Conservation (phyloP, 805 yeast genomes). For the Wickerhamia fluorescens region DNA sequence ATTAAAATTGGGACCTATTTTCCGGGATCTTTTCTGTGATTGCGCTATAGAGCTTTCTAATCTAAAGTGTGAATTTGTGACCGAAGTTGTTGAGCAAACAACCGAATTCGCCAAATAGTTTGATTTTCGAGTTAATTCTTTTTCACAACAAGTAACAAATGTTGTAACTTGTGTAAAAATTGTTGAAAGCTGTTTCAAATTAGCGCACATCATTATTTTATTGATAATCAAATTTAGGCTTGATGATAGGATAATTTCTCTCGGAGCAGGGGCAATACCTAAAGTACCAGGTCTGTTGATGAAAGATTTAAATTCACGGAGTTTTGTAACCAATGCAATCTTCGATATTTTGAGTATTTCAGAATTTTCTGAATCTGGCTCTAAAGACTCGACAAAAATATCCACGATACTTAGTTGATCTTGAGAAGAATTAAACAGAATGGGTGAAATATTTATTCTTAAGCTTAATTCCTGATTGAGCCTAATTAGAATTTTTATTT, state of each 20-base stretch:
- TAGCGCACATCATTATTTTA: slow-evolving; percentile 8
- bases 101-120: slow-evolving; percentile 6
- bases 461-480: slow-evolving; percentile 14
- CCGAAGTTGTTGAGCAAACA: slow-evolving; percentile 10
- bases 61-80: not conserved
- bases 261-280: slow-evolving; percentile 12
- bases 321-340: slow-evolving; percentile 19
- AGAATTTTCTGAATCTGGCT: too few species aligned
- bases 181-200: slow-evolving; percentile 6
- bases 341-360: slow-evolving; percentile 15
- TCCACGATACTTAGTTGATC: slow-evolving; percentile 23
- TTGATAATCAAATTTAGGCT: slow-evolving; percentile 9
- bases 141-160: too few species aligned
- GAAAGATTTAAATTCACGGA: slow-evolving; percentile 18
- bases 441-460: slow-evolving; percentile 31
- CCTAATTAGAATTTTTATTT: slow-evolving; percentile 18
- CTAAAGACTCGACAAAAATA: too few species aligned
- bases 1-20: slow-evolving; percentile 8
- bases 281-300: too few species aligned
- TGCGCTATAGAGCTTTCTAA: slow-evolving; percentile 1
- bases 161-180: not conserved
- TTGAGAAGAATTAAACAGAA: slow-evolving; percentile 33
- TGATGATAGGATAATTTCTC: slow-evolving; percentile 13
- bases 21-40: slow-evolving; percentile 9
- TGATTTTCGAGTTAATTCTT: too few species aligned